A percentile compares a stretch with the other conserved stretches of the same genome.
These are phyloP conservation scores for Punctularia strigosozonata DNA, from an alignment of 768 basidiomycete species.

Conservation along the genomic window DNA sequence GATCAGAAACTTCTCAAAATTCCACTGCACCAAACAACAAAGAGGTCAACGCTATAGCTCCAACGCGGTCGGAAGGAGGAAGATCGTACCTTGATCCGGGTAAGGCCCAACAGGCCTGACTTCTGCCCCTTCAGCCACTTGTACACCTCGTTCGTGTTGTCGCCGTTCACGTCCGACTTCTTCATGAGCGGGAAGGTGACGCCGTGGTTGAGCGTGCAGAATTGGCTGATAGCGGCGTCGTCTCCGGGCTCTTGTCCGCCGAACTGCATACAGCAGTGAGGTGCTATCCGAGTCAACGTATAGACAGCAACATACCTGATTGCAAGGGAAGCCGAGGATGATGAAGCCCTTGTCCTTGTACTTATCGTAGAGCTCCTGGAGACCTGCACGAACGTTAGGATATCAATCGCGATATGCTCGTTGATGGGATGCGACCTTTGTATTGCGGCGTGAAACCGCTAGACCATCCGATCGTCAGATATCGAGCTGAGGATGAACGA, in stretches of 20 bases:
- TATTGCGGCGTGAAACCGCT: conserved; percentile 84
- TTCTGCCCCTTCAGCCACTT: conserved; percentile 79
- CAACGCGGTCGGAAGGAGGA: neutral
- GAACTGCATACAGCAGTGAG: conserved; percentile 35
- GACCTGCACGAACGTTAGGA: conserved; percentile 29
- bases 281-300: neutral
- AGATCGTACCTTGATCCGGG: conserved; percentile 56
- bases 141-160: conserved; percentile 72
- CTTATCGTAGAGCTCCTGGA: conserved; percentile 73
- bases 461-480: neutral
- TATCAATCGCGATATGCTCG: neutral
- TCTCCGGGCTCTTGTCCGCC: conserved; percentile 77
- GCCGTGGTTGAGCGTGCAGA: conserved; percentile 75
- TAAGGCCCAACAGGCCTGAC: conserved; percentile 56
- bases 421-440: conserved; percentile 31
- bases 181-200: conserved; percentile 87
- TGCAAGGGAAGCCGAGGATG: conserved; percentile 87
- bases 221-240: conserved; percentile 62
- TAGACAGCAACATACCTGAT: conserved; percentile 62
- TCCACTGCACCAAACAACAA: conserved; percentile 43
- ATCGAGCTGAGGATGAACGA: neutral
- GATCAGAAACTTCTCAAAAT: conserved; percentile 84
- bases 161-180: conserved; percentile 91
- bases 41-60: conserved; percentile 1
- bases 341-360: conserved; percentile 67